Evolutionary conservation across 768 basidiomycete species (phyloP).

Genomic region (Neoboletus brunneissimus): DNA sequence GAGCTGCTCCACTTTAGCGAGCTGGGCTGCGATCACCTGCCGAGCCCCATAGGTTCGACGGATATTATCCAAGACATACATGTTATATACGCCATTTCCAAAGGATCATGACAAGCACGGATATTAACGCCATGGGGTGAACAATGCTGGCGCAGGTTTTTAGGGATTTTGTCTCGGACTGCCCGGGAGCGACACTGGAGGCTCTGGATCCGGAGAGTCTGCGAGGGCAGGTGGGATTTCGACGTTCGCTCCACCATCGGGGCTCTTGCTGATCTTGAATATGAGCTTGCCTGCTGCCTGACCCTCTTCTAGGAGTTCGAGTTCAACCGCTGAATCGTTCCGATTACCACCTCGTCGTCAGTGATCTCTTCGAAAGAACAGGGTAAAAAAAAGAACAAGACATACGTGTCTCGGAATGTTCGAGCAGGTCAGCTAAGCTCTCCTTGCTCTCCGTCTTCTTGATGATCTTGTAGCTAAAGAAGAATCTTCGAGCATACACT

Average conservation of each 20-base stretch:
- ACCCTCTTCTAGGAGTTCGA: constrained; percentile 32
- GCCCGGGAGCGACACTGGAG: constrained; percentile 1
- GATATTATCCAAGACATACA: constrained; percentile 12
- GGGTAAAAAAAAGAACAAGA: background rate
- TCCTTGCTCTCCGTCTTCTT: constrained; percentile 35
- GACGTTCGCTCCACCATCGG: background rate
- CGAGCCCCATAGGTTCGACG: background rate
- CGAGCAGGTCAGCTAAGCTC: constrained; percentile 32
- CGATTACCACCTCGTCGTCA: background rate
- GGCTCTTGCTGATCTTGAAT: constrained; percentile 27
- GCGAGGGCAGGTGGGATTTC: background rate
- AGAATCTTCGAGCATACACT: constrained; percentile 32
- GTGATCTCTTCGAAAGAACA: background rate
- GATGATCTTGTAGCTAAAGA: constrained; percentile 33
- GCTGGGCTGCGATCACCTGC: background rate
- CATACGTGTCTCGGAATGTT: constrained; percentile 31
- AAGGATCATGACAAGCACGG: constrained; percentile 2
- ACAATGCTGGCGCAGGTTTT: background rate
- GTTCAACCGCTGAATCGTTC: constrained; percentile 23
- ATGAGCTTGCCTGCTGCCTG: constrained; percentile 29
- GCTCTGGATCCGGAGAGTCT: background rate
- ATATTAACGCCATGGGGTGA: constrained; percentile 1
- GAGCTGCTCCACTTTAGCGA: background rate
- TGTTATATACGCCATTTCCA: background rate
- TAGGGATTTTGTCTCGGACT: constrained; percentile 4